Percentiles rank a stretch among this genome's conserved stretches.
Conservation (phyloP, 805 yeast species). For the Nakazawaea ishiwadae region DNA sequence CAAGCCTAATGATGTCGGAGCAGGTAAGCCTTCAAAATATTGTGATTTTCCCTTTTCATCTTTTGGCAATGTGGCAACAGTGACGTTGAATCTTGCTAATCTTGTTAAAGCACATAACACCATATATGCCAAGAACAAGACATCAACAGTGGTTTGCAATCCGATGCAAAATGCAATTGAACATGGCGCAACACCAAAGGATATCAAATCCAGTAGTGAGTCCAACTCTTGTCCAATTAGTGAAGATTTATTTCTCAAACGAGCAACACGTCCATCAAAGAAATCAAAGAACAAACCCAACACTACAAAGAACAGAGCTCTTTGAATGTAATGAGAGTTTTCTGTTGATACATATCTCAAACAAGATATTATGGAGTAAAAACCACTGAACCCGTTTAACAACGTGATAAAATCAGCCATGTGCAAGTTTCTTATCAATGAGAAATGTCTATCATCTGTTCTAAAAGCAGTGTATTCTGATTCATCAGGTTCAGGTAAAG, state of each 20-base stretch:
- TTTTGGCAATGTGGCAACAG: conserved; percentile 89
- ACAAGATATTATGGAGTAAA: conserved; percentile 84
- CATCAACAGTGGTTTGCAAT: conserved; percentile 78
- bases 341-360: conserved; percentile 73
- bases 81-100: conserved; percentile 92
- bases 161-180: conserved; percentile 90
- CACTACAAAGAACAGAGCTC: conserved; percentile 85
- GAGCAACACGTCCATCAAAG: conserved; percentile 95
- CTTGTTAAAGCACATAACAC: conserved; percentile 92
- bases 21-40: conserved; percentile 95
- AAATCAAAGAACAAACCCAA: conserved; percentile 93
- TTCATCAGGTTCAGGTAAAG: conserved; percentile 73
- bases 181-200: conserved; percentile 96
- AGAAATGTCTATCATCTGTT: conserved; percentile 79
- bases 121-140: conserved; percentile 70
- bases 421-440: conserved; percentile 82
- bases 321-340: conserved; percentile 64
- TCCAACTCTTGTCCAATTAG: conserved; percentile 97
- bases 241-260: conserved; percentile 86
- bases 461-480: conserved; percentile 76
- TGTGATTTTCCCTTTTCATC: conserved; percentile 82
- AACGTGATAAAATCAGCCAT: conserved; percentile 95
- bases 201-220: conserved; percentile 89
- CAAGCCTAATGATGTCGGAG: conserved; percentile 79
- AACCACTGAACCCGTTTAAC: conserved; percentile 91